Evolutionary conservation across 129 eudicot genomes (phyloP).

Genomic region (Pseudognaphalium luteoalbum): DNA sequence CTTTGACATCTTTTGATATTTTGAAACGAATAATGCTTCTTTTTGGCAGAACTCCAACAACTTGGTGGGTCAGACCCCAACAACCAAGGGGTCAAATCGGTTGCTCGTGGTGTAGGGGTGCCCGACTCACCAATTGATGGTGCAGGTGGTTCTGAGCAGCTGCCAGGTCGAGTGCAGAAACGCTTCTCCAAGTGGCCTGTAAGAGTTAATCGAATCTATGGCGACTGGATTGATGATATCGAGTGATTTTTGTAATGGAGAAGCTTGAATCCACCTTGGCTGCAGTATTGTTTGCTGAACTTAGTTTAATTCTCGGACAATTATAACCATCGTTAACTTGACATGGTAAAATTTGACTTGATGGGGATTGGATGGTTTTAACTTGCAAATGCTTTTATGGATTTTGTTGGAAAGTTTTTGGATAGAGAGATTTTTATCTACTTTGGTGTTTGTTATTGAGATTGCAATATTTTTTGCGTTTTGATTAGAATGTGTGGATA

Average conservation of each 20-base stretch:
- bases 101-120: slow-evolving; percentile 40
- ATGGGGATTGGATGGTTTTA: not conserved
- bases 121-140: slow-evolving; percentile 42
- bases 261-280: not conserved
- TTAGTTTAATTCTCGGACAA: slow-evolving; percentile 3
- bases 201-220: slow-evolving; percentile 76
- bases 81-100: slow-evolving; percentile 36
- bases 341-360: not conserved
- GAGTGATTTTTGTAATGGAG: slow-evolving; percentile 24
- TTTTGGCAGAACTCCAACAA: slow-evolving; percentile 62
- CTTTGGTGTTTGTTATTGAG: not conserved
- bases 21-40: slow-evolving; percentile 18
- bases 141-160: slow-evolving; percentile 53
- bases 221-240: slow-evolving; percentile 88
- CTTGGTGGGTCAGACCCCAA: slow-evolving; percentile 48
- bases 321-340: not conserved
- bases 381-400: not conserved
- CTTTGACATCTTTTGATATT: not conserved
- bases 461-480: not conserved
- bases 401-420: not conserved
- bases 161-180: slow-evolving; percentile 41
- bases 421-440: not conserved
- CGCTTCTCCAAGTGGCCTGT: slow-evolving; percentile 74
- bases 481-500: not conserved
- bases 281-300: slow-evolving; percentile 6